Conservation (phyloP, 371 early-diverging fungal genomes). For the Mortierella sp. region DNA sequence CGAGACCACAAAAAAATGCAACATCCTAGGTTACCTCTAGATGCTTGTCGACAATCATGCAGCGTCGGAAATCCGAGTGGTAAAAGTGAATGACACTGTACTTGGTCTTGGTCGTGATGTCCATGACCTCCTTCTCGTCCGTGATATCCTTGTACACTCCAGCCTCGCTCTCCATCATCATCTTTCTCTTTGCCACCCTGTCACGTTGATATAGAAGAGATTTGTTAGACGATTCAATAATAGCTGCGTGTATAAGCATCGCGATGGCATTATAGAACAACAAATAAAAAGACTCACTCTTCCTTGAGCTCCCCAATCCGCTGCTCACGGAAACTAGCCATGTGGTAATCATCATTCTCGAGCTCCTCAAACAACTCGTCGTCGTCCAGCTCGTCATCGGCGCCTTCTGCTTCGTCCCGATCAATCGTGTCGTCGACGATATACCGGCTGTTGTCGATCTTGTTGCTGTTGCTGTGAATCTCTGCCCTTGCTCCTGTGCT, state of each 20-base stretch:
- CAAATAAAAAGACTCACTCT: slow-evolving; percentile 54
- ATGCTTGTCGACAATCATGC: slow-evolving; percentile 95
- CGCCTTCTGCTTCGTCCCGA: slow-evolving; percentile 29
- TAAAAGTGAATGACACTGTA: slow-evolving; percentile 90
- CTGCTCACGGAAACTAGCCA: slow-evolving; percentile 68
- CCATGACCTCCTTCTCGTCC: slow-evolving; percentile 91
- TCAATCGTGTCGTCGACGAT: slow-evolving; percentile 50
- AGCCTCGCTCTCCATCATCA: slow-evolving; percentile 76
- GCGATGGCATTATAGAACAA: not conserved
- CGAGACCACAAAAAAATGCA: too few species aligned
- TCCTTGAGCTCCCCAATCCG: slow-evolving; percentile 70
- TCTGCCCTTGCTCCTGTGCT: slow-evolving; percentile 19
- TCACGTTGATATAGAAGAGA: not conserved
- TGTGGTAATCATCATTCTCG: slow-evolving; percentile 68
- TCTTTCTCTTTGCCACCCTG: slow-evolving; percentile 72
- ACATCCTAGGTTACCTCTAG: slow-evolving; percentile 66
- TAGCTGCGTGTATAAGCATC: too few species aligned
- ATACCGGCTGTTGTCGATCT: slow-evolving; percentile 19
- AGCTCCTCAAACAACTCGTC: slow-evolving; percentile 72
- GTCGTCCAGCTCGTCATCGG: slow-evolving; percentile 62
- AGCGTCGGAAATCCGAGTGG: slow-evolving; percentile 93
- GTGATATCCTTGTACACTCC: slow-evolving; percentile 87
- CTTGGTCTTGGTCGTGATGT: slow-evolving; percentile 83
- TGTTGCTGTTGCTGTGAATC: not conserved
- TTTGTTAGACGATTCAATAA: too few species aligned